These are phyloP conservation scores for Nicotiana paniculata DNA, from an alignment of 257 asterid genomes.

Conservation along the genomic window DNA sequence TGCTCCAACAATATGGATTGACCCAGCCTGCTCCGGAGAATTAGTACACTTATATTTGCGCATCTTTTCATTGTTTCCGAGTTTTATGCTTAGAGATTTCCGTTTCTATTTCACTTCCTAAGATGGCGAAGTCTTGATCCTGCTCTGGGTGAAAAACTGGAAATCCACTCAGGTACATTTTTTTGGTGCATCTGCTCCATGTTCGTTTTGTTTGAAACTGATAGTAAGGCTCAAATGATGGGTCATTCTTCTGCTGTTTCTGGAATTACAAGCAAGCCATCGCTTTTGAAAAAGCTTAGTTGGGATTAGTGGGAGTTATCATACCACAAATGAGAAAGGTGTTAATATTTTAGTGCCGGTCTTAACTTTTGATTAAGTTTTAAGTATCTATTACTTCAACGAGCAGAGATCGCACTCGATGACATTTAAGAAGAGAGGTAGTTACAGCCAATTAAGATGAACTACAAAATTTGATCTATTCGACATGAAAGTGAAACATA, in stretches of 20 bases:
- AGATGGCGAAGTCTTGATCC: not conserved
- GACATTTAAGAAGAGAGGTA: not conserved
- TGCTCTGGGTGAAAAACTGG: not conserved
- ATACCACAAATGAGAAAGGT: not conserved
- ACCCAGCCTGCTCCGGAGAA: slow-evolving; percentile 11
- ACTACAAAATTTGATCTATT: not conserved
- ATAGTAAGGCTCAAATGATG: not conserved
- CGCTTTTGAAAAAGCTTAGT: not conserved
- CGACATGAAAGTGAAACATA: not conserved
- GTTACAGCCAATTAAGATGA: not conserved
- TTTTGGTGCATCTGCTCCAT: not conserved
- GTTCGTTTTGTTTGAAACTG: not conserved
- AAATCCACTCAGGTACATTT: not conserved
- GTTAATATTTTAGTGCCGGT: not conserved
- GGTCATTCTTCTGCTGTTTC: not conserved
- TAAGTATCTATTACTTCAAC: not conserved
- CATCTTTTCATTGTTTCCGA: not conserved
- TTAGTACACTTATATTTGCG: not conserved
- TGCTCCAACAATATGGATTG: slow-evolving; percentile 8
- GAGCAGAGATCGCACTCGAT: not conserved
- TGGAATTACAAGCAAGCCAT: not conserved
- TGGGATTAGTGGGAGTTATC: not conserved
- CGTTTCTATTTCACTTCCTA: not conserved
- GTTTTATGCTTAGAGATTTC: not conserved
- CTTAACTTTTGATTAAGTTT: not conserved